phyloP scores from a whole-genome alignment of 108 stramenopile species.

The Skeletonema tropicum region DNA sequence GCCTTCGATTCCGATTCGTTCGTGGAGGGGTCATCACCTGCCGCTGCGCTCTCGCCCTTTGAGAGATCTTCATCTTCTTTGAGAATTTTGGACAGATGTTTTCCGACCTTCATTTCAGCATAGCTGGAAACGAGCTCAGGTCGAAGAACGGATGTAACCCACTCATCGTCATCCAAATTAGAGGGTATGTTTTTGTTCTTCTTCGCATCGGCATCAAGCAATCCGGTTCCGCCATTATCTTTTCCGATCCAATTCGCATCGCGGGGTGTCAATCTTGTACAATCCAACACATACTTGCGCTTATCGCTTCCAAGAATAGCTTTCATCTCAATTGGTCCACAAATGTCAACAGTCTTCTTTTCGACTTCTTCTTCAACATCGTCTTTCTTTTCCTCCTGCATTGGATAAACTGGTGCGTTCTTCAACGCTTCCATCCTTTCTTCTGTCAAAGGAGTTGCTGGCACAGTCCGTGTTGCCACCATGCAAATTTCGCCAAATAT shows the following conservation, averaged over 20 bases:
- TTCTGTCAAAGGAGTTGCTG: conserved; percentile 55
- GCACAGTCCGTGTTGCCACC: conserved; percentile 68
- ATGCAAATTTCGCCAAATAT: conserved; percentile 66
- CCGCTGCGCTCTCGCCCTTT: conserved; percentile 26
- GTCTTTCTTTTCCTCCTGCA: conserved; percentile 40
- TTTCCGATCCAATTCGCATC: conserved; percentile 94
- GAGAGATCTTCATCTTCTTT: conserved; percentile 28
- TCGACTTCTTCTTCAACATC: conserved; percentile 26
- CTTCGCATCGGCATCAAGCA: conserved; percentile 55
- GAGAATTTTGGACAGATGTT: conserved; percentile 47
- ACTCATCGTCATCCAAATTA: conserved; percentile 76
- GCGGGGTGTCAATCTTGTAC: conserved; percentile 90
- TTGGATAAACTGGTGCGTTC: conserved; percentile 24
- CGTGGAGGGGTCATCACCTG: conserved; percentile 8
- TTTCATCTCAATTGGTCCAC: conserved; percentile 91
- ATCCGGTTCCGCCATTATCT: conserved; percentile 75
- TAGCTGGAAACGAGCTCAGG: conserved; percentile 83
- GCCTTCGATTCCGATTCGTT: conserved; percentile 9
- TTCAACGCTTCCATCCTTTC: conserved; percentile 66
- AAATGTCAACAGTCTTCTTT: conserved; percentile 58
- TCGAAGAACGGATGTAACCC: conserved; percentile 76
- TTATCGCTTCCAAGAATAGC: conserved; percentile 92
- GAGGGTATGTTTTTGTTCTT: conserved; percentile 18
- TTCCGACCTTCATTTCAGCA: conserved; percentile 61
- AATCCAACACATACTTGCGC: conserved; percentile 90